phyloP scores from a whole-genome alignment of 805 yeast genomes.

The Starmera quercuum region DNA sequence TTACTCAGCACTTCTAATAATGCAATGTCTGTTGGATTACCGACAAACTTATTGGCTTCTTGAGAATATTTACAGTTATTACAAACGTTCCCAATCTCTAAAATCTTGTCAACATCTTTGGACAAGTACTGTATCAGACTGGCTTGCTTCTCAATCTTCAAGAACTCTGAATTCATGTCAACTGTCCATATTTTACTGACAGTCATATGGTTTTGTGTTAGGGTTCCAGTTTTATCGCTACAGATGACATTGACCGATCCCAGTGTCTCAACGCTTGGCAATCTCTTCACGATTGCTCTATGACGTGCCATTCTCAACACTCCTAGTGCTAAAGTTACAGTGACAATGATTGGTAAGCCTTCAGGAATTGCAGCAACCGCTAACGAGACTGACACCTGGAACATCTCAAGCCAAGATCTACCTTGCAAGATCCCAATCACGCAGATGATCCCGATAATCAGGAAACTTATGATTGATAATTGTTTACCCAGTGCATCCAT shows the following conservation, averaged over 20 bases:
- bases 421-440: conserved; percentile 88
- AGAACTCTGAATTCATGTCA: conserved; percentile 39
- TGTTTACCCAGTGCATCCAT: conserved; percentile 96
- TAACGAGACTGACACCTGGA: conserved; percentile 91
- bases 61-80: conserved; percentile 65
- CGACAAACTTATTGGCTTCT: conserved; percentile 66
- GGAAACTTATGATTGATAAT: conserved; percentile 75
- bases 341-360: conserved; percentile 95
- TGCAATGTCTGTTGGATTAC: conserved; percentile 95
- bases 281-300: conserved; percentile 87
- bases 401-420: conserved; percentile 94
- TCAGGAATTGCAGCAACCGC: conserved; percentile 99
- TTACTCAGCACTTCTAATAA: conserved; percentile 64
- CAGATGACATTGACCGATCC: conserved; percentile 94
- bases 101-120: conserved; percentile 43
- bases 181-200: conserved; percentile 77
- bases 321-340: conserved; percentile 94
- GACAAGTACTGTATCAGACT: conserved; percentile 36
- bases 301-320: conserved; percentile 94
- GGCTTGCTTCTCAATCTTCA: conserved; percentile 39
- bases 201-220: conserved; percentile 89
- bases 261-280: conserved; percentile 92
- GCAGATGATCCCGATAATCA: conserved; percentile 86
- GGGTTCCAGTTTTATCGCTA: conserved; percentile 85
- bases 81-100: conserved; percentile 66